Evolutionary conservation across 768 basidiomycete species (phyloP).

Genomic region (Phanerodontia chrysosporium): DNA sequence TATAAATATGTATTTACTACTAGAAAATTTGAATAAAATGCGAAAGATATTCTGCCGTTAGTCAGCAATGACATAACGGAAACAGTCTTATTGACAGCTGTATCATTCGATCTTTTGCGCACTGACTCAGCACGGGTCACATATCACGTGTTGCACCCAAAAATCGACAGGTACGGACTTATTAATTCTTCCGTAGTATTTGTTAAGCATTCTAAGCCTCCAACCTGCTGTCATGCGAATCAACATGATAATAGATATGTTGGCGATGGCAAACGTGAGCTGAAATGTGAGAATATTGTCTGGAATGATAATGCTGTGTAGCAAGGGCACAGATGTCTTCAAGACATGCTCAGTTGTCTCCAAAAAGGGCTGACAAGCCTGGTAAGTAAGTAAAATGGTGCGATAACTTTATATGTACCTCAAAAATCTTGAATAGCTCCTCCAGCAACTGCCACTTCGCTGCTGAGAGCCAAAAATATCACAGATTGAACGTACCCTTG

Average conservation of each 20-base stretch:
- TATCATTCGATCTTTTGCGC: too few relatives aligned
- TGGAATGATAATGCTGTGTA: slow-evolving; percentile 28
- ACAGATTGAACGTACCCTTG: slow-evolving; percentile 17
- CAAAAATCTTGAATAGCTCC: slow-evolving; percentile 20
- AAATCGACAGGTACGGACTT: too few relatives aligned
- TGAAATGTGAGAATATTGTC: slow-evolving; percentile 21
- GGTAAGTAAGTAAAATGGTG: too few relatives aligned
- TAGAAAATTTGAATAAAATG: too few relatives aligned
- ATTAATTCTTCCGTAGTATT: slow-evolving; percentile 27
- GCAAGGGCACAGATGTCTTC: slow-evolving; percentile 14
- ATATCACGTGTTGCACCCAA: too few relatives aligned
- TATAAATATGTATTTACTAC: too few relatives aligned
- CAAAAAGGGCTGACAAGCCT: too few relatives aligned
- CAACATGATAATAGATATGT: background rate
- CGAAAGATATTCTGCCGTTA: too few relatives aligned
- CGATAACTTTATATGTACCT: slow-evolving; percentile 13
- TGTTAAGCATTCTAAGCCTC: slow-evolving; percentile 21
- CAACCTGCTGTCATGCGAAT: background rate
- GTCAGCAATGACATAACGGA: too few relatives aligned
- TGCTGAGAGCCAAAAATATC: slow-evolving; percentile 14
- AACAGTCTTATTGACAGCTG: too few relatives aligned
- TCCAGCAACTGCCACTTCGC: slow-evolving; percentile 23
- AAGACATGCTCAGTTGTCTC: slow-evolving; percentile 24
- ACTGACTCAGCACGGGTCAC: too few relatives aligned
- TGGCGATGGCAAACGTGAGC: background rate